These are phyloP conservation scores for Gossypium schwendimanii DNA, from an alignment of 441 rosid genomes.

Conservation along the genomic window DNA sequence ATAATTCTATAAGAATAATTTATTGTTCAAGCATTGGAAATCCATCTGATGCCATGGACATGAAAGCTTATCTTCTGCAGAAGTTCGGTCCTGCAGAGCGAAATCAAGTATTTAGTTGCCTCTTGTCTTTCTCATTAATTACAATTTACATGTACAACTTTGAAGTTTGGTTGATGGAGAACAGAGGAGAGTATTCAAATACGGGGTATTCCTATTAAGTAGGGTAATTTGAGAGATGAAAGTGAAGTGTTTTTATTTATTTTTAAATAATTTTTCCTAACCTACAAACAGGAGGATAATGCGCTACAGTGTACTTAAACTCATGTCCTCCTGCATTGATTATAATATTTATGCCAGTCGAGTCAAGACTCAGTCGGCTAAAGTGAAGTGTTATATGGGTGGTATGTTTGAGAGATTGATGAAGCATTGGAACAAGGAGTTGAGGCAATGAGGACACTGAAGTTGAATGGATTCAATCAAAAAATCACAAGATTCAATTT, in stretches of 20 bases:
- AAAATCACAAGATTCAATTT: constrained; percentile 59
- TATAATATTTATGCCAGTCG: too few relatives aligned
- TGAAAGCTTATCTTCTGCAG: constrained; percentile 83
- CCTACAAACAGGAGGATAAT: too few relatives aligned
- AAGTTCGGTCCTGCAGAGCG: constrained; percentile 62
- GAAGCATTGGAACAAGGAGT: constrained; percentile 61
- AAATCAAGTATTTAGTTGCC: constrained; percentile 33
- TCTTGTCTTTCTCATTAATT: neutral
- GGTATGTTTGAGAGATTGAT: constrained; percentile 46
- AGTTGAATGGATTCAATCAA: constrained; percentile 49
- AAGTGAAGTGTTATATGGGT: neutral
- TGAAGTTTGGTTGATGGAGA: neutral
- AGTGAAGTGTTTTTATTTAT: neutral
- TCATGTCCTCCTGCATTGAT: too few relatives aligned
- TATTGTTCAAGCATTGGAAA: constrained; percentile 62
- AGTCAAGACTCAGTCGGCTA: too few relatives aligned
- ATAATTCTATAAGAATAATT: neutral
- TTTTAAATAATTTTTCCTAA: too few relatives aligned
- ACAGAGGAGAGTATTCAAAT: too few relatives aligned
- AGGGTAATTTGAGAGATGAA: neutral
- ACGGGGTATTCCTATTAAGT: too few relatives aligned
- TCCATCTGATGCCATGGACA: constrained; percentile 84
- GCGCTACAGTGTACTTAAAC: accelerated
- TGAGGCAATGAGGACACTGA: constrained; percentile 56
- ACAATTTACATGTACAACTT: neutral